Evolutionary conservation across 192 early-diverging fungal species (phyloP).

Genomic region (Pilaira anomala): DNA sequence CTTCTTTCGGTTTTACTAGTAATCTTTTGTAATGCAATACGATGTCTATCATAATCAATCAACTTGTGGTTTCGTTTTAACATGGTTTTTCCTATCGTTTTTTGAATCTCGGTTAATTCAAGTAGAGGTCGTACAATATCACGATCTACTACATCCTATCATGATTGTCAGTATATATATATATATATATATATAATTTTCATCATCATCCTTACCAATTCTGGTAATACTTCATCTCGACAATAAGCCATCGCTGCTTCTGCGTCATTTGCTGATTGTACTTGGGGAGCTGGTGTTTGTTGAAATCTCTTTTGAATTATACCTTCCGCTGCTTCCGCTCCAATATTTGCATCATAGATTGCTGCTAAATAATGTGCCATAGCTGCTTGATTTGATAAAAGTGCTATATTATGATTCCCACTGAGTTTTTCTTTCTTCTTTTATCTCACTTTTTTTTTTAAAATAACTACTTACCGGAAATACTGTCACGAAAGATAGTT

Average conservation of each 20-base stretch:
- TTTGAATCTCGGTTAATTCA: slow-evolving; percentile 72
- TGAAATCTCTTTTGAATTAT: slow-evolving; percentile 38
- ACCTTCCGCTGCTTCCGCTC: slow-evolving; percentile 48
- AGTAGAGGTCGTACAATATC: slow-evolving; percentile 71
- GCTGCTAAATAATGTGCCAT: slow-evolving; percentile 22
- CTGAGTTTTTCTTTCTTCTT: not conserved
- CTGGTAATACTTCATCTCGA: slow-evolving; percentile 57
- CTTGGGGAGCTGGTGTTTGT: slow-evolving; percentile 40
- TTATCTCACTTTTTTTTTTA: slow-evolving; percentile 7
- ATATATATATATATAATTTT: not conserved
- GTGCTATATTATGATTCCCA: slow-evolving; percentile 14
- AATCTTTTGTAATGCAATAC: slow-evolving; percentile 71
- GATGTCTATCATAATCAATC: slow-evolving; percentile 89
- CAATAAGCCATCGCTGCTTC: slow-evolving; percentile 44
- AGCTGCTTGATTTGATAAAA: slow-evolving; percentile 23
- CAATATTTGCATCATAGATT: slow-evolving; percentile 26
- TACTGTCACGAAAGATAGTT: slow-evolving; percentile 61
- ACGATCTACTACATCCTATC: slow-evolving; percentile 67
- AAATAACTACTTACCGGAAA: slow-evolving; percentile 31
- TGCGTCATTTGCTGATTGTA: slow-evolving; percentile 52
- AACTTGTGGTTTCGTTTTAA: slow-evolving; percentile 89
- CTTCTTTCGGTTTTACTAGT: slow-evolving; percentile 63
- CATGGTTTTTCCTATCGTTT: slow-evolving; percentile 77
- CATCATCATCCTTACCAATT: slow-evolving; percentile 55
- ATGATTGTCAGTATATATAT: not conserved